Percentiles rank a stretch among this genome's conserved stretches.
Evolutionary conservation across 805 yeast species (phyloP).

Genomic region (Torulaspora franciscae): DNA sequence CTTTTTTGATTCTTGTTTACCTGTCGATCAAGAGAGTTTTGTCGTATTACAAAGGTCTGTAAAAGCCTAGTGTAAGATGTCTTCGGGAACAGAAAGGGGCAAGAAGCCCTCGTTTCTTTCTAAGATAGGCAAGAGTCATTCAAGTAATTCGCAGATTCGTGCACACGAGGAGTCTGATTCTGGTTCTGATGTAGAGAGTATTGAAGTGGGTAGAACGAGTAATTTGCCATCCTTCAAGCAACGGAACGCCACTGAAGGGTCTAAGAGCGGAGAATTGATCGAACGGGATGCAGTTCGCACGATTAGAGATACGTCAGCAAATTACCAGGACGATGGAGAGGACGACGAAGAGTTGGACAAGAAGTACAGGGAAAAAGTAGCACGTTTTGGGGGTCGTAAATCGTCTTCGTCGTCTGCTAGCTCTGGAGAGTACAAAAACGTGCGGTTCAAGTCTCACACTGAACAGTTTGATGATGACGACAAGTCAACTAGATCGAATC

Average conservation of each 20-base stretch:
- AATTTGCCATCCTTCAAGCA: slow-evolving; percentile 15
- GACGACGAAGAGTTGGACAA: slow-evolving; percentile 12
- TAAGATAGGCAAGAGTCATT: slow-evolving; percentile 4
- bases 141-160: not conserved
- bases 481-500: not conserved
- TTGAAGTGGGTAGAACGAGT: not conserved
- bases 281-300: slow-evolving; percentile 23
- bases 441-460: slow-evolving; percentile 10
- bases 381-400: slow-evolving; percentile 6
- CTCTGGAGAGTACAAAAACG: slow-evolving; percentile 10
- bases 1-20: too few relatives aligned
- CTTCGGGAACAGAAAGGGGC: slow-evolving; percentile 4
- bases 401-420: slow-evolving; percentile 5
- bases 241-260: not conserved
- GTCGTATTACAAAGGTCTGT: not conserved
- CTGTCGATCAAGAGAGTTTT: not conserved
- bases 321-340: slow-evolving; percentile 10
- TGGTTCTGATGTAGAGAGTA: slow-evolving; percentile 13
- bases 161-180: slow-evolving; percentile 7
- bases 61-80: not conserved
- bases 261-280: slow-evolving; percentile 9
- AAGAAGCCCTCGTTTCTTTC: slow-evolving; percentile 6
- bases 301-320: slow-evolving; percentile 19
- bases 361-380: slow-evolving; percentile 9
- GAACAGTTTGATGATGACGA: slow-evolving; percentile 13